Evolutionary conservation across 208 protist genomes (phyloP).

Genomic region (Leptomonas pyrrhocoris): DNA sequence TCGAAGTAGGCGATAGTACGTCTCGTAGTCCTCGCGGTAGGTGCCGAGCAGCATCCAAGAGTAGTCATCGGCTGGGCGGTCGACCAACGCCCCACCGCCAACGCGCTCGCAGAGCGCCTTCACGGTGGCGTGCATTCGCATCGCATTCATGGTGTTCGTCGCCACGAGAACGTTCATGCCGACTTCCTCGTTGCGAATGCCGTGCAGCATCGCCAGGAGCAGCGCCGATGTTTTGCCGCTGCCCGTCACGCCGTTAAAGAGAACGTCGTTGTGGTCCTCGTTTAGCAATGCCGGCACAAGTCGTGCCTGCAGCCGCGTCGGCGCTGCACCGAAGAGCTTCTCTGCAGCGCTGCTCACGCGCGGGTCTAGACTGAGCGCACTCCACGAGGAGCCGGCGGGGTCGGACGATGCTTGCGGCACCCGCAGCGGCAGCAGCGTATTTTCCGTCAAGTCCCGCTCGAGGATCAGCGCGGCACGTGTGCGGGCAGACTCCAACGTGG

Average conservation of each 20-base stretch:
- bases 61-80: slow-evolving; percentile 65
- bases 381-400: slow-evolving; percentile 48
- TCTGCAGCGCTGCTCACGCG: slow-evolving; percentile 41
- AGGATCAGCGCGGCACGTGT: slow-evolving; percentile 50
- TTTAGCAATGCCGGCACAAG: slow-evolving; percentile 72
- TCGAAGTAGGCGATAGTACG: slow-evolving; percentile 52
- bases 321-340: slow-evolving; percentile 44
- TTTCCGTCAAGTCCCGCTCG: slow-evolving; percentile 38
- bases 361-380: slow-evolving; percentile 60
- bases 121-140: slow-evolving; percentile 60
- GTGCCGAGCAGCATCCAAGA: slow-evolving; percentile 72
- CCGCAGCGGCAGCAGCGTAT: slow-evolving; percentile 2
- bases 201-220: slow-evolving; percentile 74
- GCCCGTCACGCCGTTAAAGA: slow-evolving; percentile 82
- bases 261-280: slow-evolving; percentile 87
- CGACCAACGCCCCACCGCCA: slow-evolving; percentile 57
- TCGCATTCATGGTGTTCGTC: slow-evolving; percentile 62
- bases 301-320: slow-evolving; percentile 74
- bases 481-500: slow-evolving; percentile 55
- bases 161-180: slow-evolving; percentile 84
- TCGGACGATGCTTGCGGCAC: slow-evolving; percentile 36
- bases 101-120: slow-evolving; percentile 48
- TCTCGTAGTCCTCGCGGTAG: slow-evolving; percentile 57
- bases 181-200: slow-evolving; percentile 58
- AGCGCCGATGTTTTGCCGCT: slow-evolving; percentile 82